Percentiles rank a stretch among this genome's conserved stretches.
phyloP scores from a whole-genome alignment of 768 basidiomycete genomes.

The Auricularia sp. region DNA sequence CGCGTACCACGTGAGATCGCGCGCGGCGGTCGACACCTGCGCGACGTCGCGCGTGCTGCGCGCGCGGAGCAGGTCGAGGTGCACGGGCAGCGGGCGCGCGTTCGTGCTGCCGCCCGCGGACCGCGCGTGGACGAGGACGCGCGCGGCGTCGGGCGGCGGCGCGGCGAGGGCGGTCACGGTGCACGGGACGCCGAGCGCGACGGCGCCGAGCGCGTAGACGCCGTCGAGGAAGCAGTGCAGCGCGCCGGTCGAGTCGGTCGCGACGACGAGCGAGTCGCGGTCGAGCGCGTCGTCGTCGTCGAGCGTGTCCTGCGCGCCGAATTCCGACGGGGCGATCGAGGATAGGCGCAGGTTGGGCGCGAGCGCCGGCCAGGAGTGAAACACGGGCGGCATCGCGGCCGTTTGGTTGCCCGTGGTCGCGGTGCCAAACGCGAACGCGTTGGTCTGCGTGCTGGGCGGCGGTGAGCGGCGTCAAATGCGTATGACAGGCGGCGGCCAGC shows the following conservation, averaged over 20 bases:
- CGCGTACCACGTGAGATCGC: constrained; percentile 63
- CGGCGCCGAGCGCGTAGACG: constrained; percentile 54
- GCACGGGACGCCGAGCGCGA: constrained; percentile 27
- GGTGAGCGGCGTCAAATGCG: constrained; percentile 1
- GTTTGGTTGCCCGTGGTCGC: constrained; percentile 21
- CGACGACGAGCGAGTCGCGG: constrained; percentile 46
- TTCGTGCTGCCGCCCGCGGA: constrained; percentile 14
- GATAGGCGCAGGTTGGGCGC: constrained; percentile 43
- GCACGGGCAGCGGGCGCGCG: constrained; percentile 25
- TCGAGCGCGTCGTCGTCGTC: constrained; percentile 46
- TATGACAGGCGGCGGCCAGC: constrained; percentile 28
- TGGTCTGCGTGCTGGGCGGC: background rate
- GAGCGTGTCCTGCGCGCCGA: constrained; percentile 16
- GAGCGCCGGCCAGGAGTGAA: constrained; percentile 61
- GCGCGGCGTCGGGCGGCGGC: constrained; percentile 30
- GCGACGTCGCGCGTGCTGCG: constrained; percentile 59
- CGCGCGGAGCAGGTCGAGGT: constrained; percentile 47
- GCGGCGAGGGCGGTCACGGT: constrained; percentile 32
- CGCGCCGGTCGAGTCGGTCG: constrained; percentile 46
- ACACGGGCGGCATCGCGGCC: constrained; percentile 42
- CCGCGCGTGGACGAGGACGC: constrained; percentile 35
- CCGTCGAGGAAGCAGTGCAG: constrained; percentile 68
- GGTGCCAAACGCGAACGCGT: background rate
- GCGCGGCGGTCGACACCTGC: constrained; percentile 52
- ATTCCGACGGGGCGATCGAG: constrained; percentile 41